Evolutionary conservation across 441 rosid species (phyloP).

Genomic region (Erodium chrysanthum): DNA sequence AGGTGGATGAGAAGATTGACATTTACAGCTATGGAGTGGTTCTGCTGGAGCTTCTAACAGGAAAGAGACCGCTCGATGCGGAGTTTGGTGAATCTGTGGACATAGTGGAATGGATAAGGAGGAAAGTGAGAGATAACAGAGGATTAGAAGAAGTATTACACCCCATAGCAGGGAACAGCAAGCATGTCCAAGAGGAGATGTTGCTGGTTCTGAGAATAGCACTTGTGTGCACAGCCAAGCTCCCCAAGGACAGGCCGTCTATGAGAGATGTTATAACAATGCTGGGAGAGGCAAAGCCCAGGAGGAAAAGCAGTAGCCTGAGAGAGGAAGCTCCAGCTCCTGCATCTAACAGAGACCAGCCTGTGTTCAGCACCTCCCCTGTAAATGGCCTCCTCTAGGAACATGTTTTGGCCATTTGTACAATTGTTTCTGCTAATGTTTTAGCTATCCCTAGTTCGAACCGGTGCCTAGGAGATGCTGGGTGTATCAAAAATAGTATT

Average conservation of each 20-base stretch:
- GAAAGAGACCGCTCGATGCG: slow-evolving; percentile 50
- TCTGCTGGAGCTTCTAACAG: slow-evolving; percentile 55
- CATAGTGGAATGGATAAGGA: slow-evolving; percentile 57
- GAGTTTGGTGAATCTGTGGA: slow-evolving; percentile 53
- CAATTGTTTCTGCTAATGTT: slow-evolving; percentile 18
- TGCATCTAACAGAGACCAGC: slow-evolving; percentile 24
- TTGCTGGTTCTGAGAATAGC: slow-evolving; percentile 70
- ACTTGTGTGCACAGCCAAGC: slow-evolving; percentile 72
- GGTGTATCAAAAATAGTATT: slow-evolving; percentile 12
- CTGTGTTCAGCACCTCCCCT: slow-evolving; percentile 60
- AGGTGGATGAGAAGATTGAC: slow-evolving; percentile 79
- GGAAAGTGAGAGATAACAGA: slow-evolving; percentile 49
- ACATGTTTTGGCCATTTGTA: slow-evolving; percentile 36
- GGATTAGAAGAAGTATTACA: slow-evolving; percentile 59
- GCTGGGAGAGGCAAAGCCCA: slow-evolving; percentile 88
- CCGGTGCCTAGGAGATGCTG: slow-evolving; percentile 17
- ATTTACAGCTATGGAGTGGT: slow-evolving; percentile 80
- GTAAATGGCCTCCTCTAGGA: slow-evolving; percentile 64
- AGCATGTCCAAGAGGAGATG: slow-evolving; percentile 88
- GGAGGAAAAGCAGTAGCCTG: slow-evolving; percentile 59
- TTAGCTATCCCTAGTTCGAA: slow-evolving; percentile 11
- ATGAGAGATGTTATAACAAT: slow-evolving; percentile 86
- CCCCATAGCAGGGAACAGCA: slow-evolving; percentile 57
- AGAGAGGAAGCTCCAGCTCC: slow-evolving; percentile 10
- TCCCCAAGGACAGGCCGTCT: slow-evolving; percentile 80